Conservation (phyloP, 2,329 filamentous ascomycete genomes). For the Apiospora saccharicola region DNA sequence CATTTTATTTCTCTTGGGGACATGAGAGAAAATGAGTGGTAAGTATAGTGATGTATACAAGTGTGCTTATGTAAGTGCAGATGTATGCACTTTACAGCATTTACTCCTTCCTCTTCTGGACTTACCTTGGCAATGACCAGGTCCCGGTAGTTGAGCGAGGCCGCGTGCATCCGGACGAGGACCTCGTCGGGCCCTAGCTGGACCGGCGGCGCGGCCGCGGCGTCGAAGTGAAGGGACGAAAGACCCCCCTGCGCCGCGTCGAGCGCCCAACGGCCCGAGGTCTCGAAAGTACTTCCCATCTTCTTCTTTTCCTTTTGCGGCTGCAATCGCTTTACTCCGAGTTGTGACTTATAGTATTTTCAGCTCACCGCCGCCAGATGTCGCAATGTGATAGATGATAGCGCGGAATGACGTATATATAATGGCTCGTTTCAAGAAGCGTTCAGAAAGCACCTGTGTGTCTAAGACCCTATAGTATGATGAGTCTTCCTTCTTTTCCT, state of each 20-base stretch:
- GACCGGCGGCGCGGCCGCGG: constrained; percentile 16
- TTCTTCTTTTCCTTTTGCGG: not conserved
- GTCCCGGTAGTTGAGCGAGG: constrained; percentile 50
- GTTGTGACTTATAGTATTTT: not conserved
- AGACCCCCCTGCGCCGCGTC: constrained; percentile 25
- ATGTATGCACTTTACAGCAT: not conserved
- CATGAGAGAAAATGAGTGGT: not conserved
- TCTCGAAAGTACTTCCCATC: constrained; percentile 10
- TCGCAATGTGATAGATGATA: not conserved
- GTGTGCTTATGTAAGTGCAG: too few relatives aligned
- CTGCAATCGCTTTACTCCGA: not conserved
- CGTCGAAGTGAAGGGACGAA: constrained; percentile 29
- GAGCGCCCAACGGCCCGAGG: constrained; percentile 29
- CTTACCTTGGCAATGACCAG: constrained; percentile 44
- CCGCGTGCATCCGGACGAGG: constrained; percentile 56
- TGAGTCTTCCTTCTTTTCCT: not conserved
- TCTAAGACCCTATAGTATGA: not conserved
- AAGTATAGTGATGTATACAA: too few relatives aligned
- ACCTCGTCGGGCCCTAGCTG: constrained; percentile 61
- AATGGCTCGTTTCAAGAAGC: not conserved
- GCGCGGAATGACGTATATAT: not conserved
- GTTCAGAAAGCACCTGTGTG: not conserved
- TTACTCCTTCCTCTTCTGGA: not conserved
- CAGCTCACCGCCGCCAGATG: not conserved
- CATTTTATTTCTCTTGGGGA: not conserved